phyloP scores from a whole-genome alignment of 257 asterid species.

The Linaria vulgaris region DNA sequence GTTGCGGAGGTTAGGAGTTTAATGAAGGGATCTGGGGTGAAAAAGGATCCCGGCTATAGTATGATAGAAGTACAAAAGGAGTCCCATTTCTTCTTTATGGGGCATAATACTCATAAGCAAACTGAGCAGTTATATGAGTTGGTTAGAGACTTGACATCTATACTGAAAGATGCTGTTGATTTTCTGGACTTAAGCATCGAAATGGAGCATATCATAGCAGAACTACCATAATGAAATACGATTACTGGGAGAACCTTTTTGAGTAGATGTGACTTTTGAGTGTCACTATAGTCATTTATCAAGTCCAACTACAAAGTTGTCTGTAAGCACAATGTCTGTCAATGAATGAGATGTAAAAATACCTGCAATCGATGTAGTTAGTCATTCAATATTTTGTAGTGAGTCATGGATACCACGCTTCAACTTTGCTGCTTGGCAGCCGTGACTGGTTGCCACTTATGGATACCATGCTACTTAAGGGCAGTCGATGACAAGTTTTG shows the following conservation, averaged over 20 bases:
- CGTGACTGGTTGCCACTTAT: slow-evolving; percentile 1
- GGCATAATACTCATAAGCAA: slow-evolving; percentile 70
- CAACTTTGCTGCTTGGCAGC: too few relatives aligned
- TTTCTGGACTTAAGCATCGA: slow-evolving; percentile 42
- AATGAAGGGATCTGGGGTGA: slow-evolving; percentile 81
- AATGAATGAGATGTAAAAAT: slow-evolving; percentile 10
- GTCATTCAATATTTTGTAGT: background rate
- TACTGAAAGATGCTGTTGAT: slow-evolving; percentile 55
- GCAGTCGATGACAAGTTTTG: slow-evolving; percentile 4
- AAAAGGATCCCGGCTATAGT: slow-evolving; percentile 88
- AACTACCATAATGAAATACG: slow-evolving; percentile 12
- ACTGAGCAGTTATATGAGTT: slow-evolving; percentile 49
- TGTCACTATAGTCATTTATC: slow-evolving; percentile 5
- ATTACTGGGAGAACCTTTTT: background rate
- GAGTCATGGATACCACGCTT: background rate
- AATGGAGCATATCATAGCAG: slow-evolving; percentile 26
- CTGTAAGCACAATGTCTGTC: slow-evolving; percentile 18
- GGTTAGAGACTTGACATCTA: slow-evolving; percentile 48
- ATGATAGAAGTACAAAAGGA: slow-evolving; percentile 84
- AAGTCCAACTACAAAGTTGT: background rate
- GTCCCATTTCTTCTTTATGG: slow-evolving; percentile 82
- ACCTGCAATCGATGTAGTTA: background rate
- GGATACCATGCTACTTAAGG: background rate
- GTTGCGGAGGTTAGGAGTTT: slow-evolving; percentile 75
- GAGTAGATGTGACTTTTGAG: background rate